Evolutionary conservation across 2,329 filamentous ascomycete species (phyloP).

Genomic region (Blastomyces emzantsi): DNA sequence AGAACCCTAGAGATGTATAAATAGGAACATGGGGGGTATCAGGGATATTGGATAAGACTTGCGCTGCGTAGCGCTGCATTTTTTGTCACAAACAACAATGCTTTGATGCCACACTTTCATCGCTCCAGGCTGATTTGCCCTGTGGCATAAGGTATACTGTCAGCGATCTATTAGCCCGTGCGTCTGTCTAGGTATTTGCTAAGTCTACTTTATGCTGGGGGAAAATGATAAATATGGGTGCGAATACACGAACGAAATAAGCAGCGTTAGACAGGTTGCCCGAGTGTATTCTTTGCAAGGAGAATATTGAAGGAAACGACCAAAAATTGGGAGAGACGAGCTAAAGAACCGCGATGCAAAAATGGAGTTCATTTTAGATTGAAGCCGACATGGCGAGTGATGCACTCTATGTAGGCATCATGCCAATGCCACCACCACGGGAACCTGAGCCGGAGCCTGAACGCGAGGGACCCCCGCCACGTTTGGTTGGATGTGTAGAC

Average conservation of each 20-base stretch:
- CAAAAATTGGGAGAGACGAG: neutral
- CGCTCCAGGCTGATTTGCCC: neutral
- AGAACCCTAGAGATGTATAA: neutral
- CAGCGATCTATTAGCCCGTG: neutral
- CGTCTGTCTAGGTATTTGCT: neutral
- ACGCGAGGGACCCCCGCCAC: slow-evolving; percentile 10
- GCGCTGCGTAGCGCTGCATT: neutral
- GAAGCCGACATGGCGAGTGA: neutral
- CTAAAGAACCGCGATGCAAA: neutral
- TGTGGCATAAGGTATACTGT: neutral
- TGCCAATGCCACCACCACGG: slow-evolving; percentile 27
- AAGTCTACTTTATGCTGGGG: neutral
- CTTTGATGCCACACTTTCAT: neutral
- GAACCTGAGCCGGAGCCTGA: slow-evolving; percentile 8
- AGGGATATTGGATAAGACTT: neutral
- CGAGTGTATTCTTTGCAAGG: neutral
- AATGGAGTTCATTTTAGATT: neutral
- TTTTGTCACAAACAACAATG: neutral
- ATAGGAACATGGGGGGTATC: neutral
- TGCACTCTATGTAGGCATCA: slow-evolving; percentile 27
- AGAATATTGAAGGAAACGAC: neutral
- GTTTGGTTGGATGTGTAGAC: slow-evolving; percentile 9
- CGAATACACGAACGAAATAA: neutral
- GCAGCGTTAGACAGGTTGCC: neutral
- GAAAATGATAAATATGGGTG: neutral